Evolutionary conservation across 257 asterid genomes (phyloP), one percentile per base, ranked within the genome.

Genomic region (Coffea eugenioides): DNA sequence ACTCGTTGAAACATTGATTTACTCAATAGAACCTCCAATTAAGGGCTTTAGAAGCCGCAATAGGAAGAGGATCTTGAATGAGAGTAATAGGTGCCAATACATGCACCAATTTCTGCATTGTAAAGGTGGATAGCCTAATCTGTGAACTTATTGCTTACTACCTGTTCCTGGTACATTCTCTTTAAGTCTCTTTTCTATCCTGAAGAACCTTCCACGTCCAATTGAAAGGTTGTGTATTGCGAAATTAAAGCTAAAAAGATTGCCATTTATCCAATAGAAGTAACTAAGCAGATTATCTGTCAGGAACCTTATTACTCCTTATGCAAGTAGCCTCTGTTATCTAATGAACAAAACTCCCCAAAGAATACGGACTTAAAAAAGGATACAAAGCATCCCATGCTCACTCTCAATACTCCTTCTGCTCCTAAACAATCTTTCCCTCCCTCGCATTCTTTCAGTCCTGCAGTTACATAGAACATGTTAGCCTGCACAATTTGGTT

Each of bases 321-420:
- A 49, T 27, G 52, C 54, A 7, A 15, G 13, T 51, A 23, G 3
- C 36, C 46, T 39, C 11, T 21, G 56, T 43, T 56, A 0, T 25
- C 56, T 18, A 4, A 3, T 43, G 56, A 56, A 12, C 2, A 8
- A 65, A 27, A 51, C 20, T 0, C 62, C 15, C 27, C 11, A 15
- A 6, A 41, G 5, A 78, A 46, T 21, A n/a, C 36, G 67, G 16
- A 18, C 59, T 23, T 36, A 56, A 41, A 74, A 74, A 75, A 84
- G 91, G 91, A 88, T 88, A 88, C 91, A 62, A 81, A 88, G 48
- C 90, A 88, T 21, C 91, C 91, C 49, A 88, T 75, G 90, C 91
- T 88, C 25, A 88, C 90, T 80, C 91, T 83, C 54, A 88, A 61
- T 11, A 85, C 90, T 41, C 91, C 91, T 81, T 88, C 91, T 7